A percentile compares a stretch with the other conserved stretches of the same genome.
These are phyloP conservation scores for Chaetomium olivaceum DNA, from an alignment of 2,329 filamentous ascomycete species.

Conservation along the genomic window DNA sequence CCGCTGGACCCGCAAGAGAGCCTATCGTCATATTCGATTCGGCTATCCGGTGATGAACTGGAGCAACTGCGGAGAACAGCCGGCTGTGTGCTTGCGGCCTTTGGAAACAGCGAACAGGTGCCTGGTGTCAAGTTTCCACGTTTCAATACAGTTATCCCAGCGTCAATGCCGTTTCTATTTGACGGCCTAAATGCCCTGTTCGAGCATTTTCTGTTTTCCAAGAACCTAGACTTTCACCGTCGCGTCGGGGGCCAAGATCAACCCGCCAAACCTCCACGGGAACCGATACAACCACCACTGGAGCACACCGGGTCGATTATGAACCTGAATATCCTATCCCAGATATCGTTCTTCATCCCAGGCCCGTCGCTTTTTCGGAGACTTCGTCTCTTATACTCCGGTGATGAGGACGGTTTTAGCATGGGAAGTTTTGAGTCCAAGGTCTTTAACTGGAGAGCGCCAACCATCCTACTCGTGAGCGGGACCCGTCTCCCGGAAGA, in stretches of 20 bases:
- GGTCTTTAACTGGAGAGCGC: conserved; percentile 75
- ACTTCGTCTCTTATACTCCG: conserved; percentile 68
- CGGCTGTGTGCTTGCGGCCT: conserved; percentile 65
- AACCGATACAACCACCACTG: conserved; percentile 50
- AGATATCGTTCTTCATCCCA: conserved; percentile 72
- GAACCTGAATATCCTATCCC: conserved; percentile 63
- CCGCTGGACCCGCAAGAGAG: conserved; percentile 66
- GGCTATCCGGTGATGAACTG: conserved; percentile 57
- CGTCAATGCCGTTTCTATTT: conserved; percentile 66
- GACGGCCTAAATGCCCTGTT: conserved; percentile 67
- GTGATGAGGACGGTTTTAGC: conserved; percentile 70
- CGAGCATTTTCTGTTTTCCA: conserved; percentile 74
- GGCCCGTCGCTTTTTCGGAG: conserved; percentile 64
- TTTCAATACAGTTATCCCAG: conserved; percentile 61
- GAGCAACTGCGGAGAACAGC: conserved; percentile 61
- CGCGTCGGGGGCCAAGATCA: conserved; percentile 40
- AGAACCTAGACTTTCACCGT: conserved; percentile 66
- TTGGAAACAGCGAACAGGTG: conserved; percentile 63
- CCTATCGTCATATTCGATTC: conserved; percentile 59
- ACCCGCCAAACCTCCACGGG: conserved; percentile 23
- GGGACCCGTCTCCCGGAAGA: conserved; percentile 59
- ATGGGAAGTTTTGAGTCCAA: conserved; percentile 75
- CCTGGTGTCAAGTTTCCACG: conserved; percentile 63
- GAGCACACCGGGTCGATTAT: conserved; percentile 61
- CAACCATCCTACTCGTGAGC: conserved; percentile 69